These are phyloP conservation scores for Capsella rubella DNA, from an alignment of 441 rosid species.

Conservation along the genomic window DNA sequence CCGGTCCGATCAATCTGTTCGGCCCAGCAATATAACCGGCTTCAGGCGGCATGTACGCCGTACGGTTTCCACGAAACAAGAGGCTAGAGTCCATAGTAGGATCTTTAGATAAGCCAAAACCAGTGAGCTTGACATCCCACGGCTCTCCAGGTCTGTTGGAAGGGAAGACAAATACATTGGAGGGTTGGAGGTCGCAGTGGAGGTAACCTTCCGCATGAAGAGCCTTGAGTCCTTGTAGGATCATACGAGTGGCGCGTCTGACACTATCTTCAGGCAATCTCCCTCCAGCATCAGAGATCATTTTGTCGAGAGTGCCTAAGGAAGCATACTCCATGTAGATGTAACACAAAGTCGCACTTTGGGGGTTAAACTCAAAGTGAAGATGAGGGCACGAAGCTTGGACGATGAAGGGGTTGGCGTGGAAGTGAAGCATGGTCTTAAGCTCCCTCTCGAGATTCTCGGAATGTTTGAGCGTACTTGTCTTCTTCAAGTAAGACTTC, in stretches of 20 bases:
- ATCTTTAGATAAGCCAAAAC: constrained; percentile 19
- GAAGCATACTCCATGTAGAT: constrained; percentile 31
- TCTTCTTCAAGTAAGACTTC: background rate
- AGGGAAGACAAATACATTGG: constrained; percentile 21
- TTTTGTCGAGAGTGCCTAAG: background rate
- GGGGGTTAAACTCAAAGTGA: background rate
- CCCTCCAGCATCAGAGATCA: constrained; percentile 15
- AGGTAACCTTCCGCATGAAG: constrained; percentile 27
- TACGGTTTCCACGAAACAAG: background rate
- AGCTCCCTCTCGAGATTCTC: constrained; percentile 24
- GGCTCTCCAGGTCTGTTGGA: constrained; percentile 1
- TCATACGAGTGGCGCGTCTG: constrained; percentile 6
- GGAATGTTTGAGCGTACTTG: constrained; percentile 2
- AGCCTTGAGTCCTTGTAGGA: constrained; percentile 19
- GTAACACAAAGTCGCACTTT: constrained; percentile 9
- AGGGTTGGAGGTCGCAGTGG: constrained; percentile 33
- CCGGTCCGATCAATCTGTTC: background rate
- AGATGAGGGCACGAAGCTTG: constrained; percentile 7
- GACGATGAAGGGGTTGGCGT: background rate
- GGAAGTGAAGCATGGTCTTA: constrained; percentile 20
- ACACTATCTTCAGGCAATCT: constrained; percentile 9
- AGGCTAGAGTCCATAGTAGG: background rate
- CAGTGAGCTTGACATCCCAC: constrained; percentile 26
- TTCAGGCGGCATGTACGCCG: constrained; percentile 18
- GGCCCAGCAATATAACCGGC: background rate